Percentiles rank a stretch among this genome's conserved stretches.
Conservation (phyloP, 2,329 filamentous ascomycete species). For the Pseudopyricularia javanii region DNA sequence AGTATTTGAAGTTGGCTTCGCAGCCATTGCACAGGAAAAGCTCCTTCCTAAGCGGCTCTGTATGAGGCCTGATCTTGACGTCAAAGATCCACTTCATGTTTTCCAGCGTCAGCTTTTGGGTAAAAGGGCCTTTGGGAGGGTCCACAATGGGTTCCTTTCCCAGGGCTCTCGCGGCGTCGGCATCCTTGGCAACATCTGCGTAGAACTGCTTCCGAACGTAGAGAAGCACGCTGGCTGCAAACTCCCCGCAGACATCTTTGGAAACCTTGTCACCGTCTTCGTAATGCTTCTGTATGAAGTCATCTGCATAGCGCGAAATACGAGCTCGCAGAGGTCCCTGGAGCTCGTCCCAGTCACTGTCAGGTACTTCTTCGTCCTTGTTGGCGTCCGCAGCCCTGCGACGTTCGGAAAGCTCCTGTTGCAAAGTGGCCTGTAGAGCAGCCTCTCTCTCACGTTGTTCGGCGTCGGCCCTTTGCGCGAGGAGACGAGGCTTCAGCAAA, state of each 20-base stretch:
- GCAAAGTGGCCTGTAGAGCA: slow-evolving; percentile 11
- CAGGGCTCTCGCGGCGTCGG: slow-evolving; percentile 30
- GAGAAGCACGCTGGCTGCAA: slow-evolving; percentile 61
- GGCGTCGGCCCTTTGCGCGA: slow-evolving; percentile 53
- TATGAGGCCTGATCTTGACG: slow-evolving; percentile 59
- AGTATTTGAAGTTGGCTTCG: slow-evolving; percentile 51
- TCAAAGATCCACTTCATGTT: slow-evolving; percentile 84
- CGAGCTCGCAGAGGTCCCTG: slow-evolving; percentile 56
- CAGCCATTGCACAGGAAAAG: slow-evolving; percentile 66
- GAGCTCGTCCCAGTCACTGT: slow-evolving; percentile 58
- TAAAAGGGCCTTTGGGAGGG: slow-evolving; percentile 38
- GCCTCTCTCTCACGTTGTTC: slow-evolving; percentile 40
- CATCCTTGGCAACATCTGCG: slow-evolving; percentile 41
- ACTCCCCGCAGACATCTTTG: slow-evolving; percentile 50
- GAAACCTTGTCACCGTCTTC: slow-evolving; percentile 48
- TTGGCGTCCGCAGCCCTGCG: slow-evolving; percentile 15
- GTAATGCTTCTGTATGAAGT: slow-evolving; percentile 57
- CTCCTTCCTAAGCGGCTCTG: slow-evolving; percentile 54
- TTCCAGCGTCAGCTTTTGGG: slow-evolving; percentile 57
- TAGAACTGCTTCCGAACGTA: slow-evolving; percentile 57
- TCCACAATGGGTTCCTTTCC: slow-evolving; percentile 32
- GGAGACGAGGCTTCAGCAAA: slow-evolving; percentile 52
- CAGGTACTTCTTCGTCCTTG: slow-evolving; percentile 46
- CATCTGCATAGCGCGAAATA: slow-evolving; percentile 56
- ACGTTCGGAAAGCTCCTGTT: slow-evolving; percentile 8